Evolutionary conservation across 176 grass and related monocot genomes (phyloP).

Genomic region (Eleusine coracana): DNA sequence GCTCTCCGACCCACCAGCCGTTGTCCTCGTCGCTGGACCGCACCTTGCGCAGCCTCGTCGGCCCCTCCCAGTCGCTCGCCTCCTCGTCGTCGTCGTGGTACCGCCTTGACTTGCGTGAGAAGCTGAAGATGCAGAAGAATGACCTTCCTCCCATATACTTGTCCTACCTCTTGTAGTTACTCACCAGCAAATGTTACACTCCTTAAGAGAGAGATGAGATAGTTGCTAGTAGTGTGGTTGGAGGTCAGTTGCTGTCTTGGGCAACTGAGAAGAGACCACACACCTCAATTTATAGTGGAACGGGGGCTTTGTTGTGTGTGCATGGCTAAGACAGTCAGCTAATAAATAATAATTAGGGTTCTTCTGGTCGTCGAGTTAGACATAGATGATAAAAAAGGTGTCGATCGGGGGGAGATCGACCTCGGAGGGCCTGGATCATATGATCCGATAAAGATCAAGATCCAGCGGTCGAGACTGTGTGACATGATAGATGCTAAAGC

Average conservation of each 20-base stretch:
- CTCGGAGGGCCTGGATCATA: conserved; percentile 7
- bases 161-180: neutral
- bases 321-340: conserved; percentile 23
- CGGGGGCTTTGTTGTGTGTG: neutral
- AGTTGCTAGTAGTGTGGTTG: conserved; percentile 28
- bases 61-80: conserved; percentile 40
- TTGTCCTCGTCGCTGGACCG: conserved; percentile 69
- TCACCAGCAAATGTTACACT: neutral
- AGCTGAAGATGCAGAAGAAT: conserved; percentile 78
- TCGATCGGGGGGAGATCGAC: conserved; percentile 38
- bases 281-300: conserved; percentile 55
- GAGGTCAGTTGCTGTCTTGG: conserved; percentile 47
- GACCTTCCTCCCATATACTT: conserved; percentile 70
- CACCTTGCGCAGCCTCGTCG: conserved; percentile 54
- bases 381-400: conserved; percentile 40
- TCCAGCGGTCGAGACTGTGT: neutral
- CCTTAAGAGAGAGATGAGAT: conserved; percentile 7
- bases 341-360: neutral
- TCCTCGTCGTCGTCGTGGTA: conserved; percentile 46
- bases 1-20: conserved; percentile 69
- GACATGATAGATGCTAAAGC: conserved; percentile 56
- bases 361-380: neutral
- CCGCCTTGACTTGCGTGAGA: conserved; percentile 63
- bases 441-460: conserved; percentile 3
- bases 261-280: conserved; percentile 33